A percentile compares a stretch with the other conserved stretches of the same genome.
Conservation (phyloP, 768 basidiomycete species). For the Russula dissimulans region DNA sequence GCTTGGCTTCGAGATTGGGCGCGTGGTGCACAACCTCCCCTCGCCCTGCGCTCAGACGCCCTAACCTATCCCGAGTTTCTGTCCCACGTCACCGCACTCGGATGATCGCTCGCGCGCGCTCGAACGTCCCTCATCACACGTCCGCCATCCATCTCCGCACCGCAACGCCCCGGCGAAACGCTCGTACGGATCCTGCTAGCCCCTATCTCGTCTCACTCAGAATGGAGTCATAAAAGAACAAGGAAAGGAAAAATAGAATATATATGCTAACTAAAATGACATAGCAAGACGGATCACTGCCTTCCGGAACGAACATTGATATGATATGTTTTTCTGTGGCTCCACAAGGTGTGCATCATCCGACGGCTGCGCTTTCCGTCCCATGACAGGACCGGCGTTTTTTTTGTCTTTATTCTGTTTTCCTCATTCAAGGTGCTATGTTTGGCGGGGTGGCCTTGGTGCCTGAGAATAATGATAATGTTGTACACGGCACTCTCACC, state of each 20-base stretch:
- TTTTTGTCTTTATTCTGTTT: neutral
- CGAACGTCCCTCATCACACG: neutral
- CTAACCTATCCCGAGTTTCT: neutral
- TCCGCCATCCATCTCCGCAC: neutral
- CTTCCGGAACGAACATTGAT: neutral
- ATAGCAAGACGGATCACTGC: neutral
- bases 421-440: slow-evolving; percentile 10
- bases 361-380: neutral
- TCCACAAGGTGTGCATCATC: neutral
- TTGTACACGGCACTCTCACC: no score
- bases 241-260: neutral
- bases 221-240: no score
- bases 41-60: neutral
- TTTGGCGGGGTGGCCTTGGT: neutral
- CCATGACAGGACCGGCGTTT: neutral
- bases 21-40: neutral
- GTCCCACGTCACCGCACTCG: neutral
- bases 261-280: slow-evolving; percentile 3
- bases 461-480: no score
- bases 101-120: neutral
- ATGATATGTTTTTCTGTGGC: neutral
- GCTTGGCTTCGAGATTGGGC: slow-evolving; percentile 11
- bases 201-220: slow-evolving; percentile 3
- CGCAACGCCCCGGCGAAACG: neutral
- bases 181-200: neutral